Percentiles rank a stretch among this genome's conserved stretches.
Conservation (phyloP, 257 asterid species). For the Lycium ferocissimum region DNA sequence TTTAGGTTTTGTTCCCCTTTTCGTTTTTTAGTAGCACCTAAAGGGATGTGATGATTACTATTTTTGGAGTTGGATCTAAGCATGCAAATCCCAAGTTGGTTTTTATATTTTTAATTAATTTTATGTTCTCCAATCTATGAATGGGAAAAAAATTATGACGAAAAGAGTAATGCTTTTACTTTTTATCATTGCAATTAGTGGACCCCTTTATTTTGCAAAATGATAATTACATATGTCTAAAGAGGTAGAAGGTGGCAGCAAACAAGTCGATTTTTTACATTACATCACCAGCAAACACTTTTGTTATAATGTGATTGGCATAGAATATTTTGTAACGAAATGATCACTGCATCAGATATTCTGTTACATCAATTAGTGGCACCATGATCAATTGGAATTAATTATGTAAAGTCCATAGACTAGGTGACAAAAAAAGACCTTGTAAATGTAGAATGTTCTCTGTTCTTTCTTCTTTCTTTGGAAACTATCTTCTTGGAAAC, state of each 20-base stretch:
- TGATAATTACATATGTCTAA: constrained; percentile 36
- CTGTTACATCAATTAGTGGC: constrained; percentile 3
- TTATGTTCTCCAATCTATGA: constrained; percentile 46
- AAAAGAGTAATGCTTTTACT: background rate
- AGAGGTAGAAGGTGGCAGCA: constrained; percentile 31
- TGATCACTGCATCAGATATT: constrained; percentile 3
- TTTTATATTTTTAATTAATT: constrained; percentile 41
- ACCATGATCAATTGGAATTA: background rate
- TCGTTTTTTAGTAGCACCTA: constrained; percentile 18
- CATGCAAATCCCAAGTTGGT: constrained; percentile 48
- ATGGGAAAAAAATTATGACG: background rate
- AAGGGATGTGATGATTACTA: constrained; percentile 56
- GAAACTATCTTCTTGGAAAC: background rate
- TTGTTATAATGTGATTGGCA: constrained; percentile 41
- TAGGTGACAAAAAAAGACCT: background rate
- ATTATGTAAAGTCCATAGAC: constrained; percentile 20
- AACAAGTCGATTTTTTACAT: constrained; percentile 33
- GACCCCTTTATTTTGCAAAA: constrained; percentile 38
- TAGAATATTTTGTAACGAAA: constrained; percentile 22
- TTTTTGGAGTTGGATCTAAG: constrained; percentile 50
- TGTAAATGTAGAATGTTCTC: background rate
- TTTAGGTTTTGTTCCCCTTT: constrained; percentile 32
- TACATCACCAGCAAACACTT: constrained; percentile 18
- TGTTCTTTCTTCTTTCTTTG: background rate
- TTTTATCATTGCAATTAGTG: constrained; percentile 23